Evolutionary conservation across 176 grass and related monocot genomes (phyloP), one percentile per base, ranked within the genome.

Genomic region (Tillandsia fasciculata): DNA sequence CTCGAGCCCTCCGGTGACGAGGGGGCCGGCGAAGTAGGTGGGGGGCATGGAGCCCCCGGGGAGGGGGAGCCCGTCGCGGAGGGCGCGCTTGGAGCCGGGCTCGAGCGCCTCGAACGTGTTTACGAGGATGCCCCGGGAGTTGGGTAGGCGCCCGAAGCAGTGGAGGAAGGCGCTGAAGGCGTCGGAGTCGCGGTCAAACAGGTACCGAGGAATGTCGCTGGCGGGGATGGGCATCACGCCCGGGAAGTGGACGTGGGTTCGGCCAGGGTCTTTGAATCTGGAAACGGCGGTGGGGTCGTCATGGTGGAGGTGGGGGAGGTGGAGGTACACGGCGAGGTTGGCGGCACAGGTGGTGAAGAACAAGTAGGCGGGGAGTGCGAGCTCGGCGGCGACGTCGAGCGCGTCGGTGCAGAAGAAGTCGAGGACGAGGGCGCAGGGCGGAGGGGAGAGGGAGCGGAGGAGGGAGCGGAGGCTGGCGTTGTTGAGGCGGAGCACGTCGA

Each of bases 71-170:
- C 89, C 80, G 9, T 61, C 13, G 3, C 2, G 61, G 10, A 88
- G 48, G 13, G 82, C 64, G 47, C 68, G 59, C 0, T 65, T 13
- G 18, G 76, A 72, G 13, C 75, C 63, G 1, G 82, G 75, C 54
- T 91, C 88, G n/a, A 91, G 69, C 8, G 73, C 63, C 49, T 49
- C 61, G 74, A 84, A 87, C 53, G 78, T 87, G 78, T 91, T 91
- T 0, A 87, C 48, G 3, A 91, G 42, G 10, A 82, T 53, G 23
- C 88, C 88, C 11, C 85, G 42, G 1, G 71, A 75, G 1, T 52
- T 28, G 51, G 69, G 67, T 4, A 85, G 0, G 42, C 42, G 76
- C 1, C 65, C 54, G 15, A 51, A n/a, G 9, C 65, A 3, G 48
- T 18, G 52, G 15, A 87, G 1, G 63, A 85, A 77, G 4, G 10